Conservation (phyloP, 2,329 filamentous ascomycete genomes). For the Pseudohalonectria lignicola region DNA sequence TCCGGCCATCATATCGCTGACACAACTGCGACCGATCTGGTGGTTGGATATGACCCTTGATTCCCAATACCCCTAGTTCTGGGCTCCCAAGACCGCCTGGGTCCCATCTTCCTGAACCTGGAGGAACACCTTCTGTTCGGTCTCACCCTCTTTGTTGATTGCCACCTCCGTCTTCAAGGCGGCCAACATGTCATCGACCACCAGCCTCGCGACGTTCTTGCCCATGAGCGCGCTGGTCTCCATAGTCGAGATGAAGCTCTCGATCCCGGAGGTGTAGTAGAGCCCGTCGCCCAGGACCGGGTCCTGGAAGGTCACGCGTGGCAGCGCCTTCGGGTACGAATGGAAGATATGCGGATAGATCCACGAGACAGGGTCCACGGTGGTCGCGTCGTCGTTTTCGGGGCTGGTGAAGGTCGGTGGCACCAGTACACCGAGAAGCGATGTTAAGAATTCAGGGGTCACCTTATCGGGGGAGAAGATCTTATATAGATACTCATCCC, state of each 20-base stretch:
- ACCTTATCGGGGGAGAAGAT: constrained; percentile 49
- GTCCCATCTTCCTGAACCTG: background rate
- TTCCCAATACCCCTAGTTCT: background rate
- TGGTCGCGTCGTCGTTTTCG: constrained; percentile 16
- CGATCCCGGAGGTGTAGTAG: constrained; percentile 68
- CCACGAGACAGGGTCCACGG: constrained; percentile 55
- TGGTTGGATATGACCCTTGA: too few species aligned
- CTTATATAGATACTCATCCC: constrained; percentile 51
- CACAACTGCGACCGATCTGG: too few species aligned
- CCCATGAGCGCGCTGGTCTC: constrained; percentile 92
- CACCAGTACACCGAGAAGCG: constrained; percentile 36
- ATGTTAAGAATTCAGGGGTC: constrained; percentile 39
- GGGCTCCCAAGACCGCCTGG: background rate
- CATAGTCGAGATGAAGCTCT: constrained; percentile 95
- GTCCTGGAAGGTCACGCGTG: constrained; percentile 79
- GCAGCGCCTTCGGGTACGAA: constrained; percentile 77
- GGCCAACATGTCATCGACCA: constrained; percentile 41
- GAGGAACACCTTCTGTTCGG: constrained; percentile 4
- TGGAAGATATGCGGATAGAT: constrained; percentile 68
- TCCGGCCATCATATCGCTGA: too few species aligned
- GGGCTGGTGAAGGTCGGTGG: constrained; percentile 24
- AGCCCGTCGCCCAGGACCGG: constrained; percentile 54
- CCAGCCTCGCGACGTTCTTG: constrained; percentile 65
- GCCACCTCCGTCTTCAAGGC: constrained; percentile 1
- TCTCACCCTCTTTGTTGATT: too few species aligned